These are phyloP conservation scores for Neofusicoccum cordaticola DNA, from an alignment of 2,329 filamentous ascomycete genomes.

Conservation along the genomic window DNA sequence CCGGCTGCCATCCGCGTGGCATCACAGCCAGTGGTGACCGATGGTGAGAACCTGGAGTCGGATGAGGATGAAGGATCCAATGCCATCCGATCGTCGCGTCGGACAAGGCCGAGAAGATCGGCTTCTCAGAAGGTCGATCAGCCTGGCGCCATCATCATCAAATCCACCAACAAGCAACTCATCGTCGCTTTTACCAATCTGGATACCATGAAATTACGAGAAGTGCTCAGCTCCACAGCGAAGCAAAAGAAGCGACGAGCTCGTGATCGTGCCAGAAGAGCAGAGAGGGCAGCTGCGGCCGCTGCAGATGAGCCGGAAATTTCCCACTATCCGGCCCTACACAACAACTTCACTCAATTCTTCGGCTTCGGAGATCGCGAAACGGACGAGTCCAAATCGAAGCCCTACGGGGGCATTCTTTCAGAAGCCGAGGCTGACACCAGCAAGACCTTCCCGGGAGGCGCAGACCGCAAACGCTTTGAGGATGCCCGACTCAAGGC, in stretches of 20 bases:
- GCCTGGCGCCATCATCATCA: slow-evolving; percentile 14
- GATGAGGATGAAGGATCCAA: slow-evolving; percentile 28
- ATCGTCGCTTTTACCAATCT: slow-evolving; percentile 14
- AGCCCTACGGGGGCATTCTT: slow-evolving; percentile 92
- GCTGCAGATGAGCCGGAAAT: slow-evolving; percentile 39
- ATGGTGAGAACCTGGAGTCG: slow-evolving; percentile 7
- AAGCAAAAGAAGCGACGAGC: slow-evolving; percentile 50
- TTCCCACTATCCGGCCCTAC: slow-evolving; percentile 59
- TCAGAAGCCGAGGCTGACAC: slow-evolving; percentile 89
- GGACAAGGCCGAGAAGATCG: slow-evolving; percentile 50
- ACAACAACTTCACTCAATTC: slow-evolving; percentile 69
- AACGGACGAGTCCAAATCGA: slow-evolving; percentile 82
- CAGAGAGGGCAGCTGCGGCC: slow-evolving; percentile 28
- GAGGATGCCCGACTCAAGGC: slow-evolving; percentile 87
- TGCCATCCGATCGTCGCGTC: slow-evolving; percentile 13
- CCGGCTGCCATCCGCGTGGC: slow-evolving; percentile 29
- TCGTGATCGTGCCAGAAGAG: slow-evolving; percentile 51
- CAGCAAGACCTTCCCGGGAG: slow-evolving; percentile 76
- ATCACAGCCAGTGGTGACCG: slow-evolving; percentile 21
- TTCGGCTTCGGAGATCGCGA: slow-evolving; percentile 89
- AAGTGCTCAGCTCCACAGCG: slow-evolving; percentile 26
- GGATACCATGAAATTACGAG: slow-evolving; percentile 3
- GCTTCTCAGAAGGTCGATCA: slow-evolving; percentile 23
- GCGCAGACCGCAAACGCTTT: slow-evolving; percentile 79
- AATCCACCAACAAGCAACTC: slow-evolving; percentile 11